Evolutionary conservation across 2,329 filamentous ascomycete genomes (phyloP), one percentile per base, ranked within the genome.

Genomic region (Aspergillus caelatus): DNA sequence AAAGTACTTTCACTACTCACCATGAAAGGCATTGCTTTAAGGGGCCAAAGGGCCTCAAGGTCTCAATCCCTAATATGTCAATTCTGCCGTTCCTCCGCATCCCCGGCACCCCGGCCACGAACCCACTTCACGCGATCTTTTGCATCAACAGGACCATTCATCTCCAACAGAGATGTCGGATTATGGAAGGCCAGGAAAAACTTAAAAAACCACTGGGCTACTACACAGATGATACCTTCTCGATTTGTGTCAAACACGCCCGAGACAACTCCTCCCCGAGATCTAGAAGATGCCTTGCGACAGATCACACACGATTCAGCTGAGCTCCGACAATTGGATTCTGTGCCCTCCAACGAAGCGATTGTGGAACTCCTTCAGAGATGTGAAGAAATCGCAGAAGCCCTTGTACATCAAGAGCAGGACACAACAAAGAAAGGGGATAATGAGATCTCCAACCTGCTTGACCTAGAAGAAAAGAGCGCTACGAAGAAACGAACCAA

Each of bases 391-490:
- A 67, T 79, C 19, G 74, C 75, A 8, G 72, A 77, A 50, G 65
- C 68, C 2, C 67, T 77, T 14, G 71, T 75, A 7, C 68, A 69
- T 14, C 70, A 66, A 39, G 71, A 76, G 34, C 60, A 72, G 43
- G 68, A 70, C 14, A 56, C 64, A 65, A 56, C 36, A 46, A 58
- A 68, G 12, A 69, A 68, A 45, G 71, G 71, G n/a, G 72, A 72
- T 45, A 77, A 75, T 65, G 76, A 76, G 26, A 77, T 79, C 10
- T 79, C 79, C 1, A 79, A 78, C 2, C 69, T 82, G 19, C 70
- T 81, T 10, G 74, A 79, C 52, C 72, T 81, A 19, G 76, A 80
- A 53, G 78, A 81, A 64, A 78, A 77, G 57, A 71, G 72, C 53
- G 62, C 67, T 52, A 62, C 70, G 23, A 71, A 70, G 34, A 70